Evolutionary conservation across 371 early-diverging fungal species (phyloP).

Genomic region (Syncephalastrum contaminatum): DNA sequence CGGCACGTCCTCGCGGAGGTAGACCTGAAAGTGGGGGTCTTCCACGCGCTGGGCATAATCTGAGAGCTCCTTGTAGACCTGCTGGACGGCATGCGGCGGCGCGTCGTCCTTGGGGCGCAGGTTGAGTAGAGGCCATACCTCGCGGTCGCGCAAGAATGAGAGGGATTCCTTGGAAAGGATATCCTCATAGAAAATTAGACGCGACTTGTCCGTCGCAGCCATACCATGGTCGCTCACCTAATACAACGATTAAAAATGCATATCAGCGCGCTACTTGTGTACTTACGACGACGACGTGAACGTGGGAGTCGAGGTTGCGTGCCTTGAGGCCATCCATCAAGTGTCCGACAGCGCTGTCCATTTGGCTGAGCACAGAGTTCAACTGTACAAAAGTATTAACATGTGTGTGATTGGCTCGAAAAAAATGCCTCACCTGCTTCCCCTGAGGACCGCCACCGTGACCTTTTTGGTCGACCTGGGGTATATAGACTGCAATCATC

Average conservation of each 20-base stretch:
- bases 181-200: conserved; percentile 76
- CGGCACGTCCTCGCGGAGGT: conserved; percentile 67
- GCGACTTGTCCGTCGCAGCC: conserved; percentile 59
- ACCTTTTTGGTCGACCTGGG: conserved; percentile 82
- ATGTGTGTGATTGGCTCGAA: not conserved
- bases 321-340: conserved; percentile 55
- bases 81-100: conserved; percentile 25
- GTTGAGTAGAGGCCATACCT: conserved; percentile 42
- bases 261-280: not conserved
- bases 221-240: conserved; percentile 93
- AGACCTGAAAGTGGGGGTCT: conserved; percentile 62
- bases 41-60: conserved; percentile 36
- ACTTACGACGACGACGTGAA: conserved; percentile 82
- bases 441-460: conserved; percentile 81
- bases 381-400: conserved; percentile 28
- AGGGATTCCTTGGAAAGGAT: conserved; percentile 37
- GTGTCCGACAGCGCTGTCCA: conserved; percentile 67
- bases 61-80: conserved; percentile 27
- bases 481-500: conserved; percentile 77
- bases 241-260: not conserved
- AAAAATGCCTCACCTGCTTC: conserved; percentile 31
- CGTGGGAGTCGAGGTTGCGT: conserved; percentile 60
- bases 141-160: conserved; percentile 24
- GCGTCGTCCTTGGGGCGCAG: conserved; percentile 44
- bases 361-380: conserved; percentile 57